Evolutionary conservation across 2,329 filamentous ascomycete species (phyloP).

Genomic region (Pseudocercospora musae): DNA sequence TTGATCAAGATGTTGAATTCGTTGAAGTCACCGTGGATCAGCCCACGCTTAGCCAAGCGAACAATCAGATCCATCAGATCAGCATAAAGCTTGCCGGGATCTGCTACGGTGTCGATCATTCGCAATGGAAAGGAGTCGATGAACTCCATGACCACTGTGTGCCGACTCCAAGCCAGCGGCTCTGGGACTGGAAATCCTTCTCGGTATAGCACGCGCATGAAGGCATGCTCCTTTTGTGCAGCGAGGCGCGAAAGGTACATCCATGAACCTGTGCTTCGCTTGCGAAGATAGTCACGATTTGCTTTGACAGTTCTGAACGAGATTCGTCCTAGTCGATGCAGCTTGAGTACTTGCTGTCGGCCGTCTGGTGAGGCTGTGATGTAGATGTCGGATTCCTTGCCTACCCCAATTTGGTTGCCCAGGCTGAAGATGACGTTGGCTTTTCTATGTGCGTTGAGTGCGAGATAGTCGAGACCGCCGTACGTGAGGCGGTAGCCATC

Average conservation of each 20-base stretch:
- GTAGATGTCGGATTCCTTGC: constrained; percentile 96
- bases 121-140: constrained; percentile 89
- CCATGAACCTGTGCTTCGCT: constrained; percentile 79
- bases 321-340: constrained; percentile 90
- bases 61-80: constrained; percentile 86
- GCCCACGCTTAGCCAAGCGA: constrained; percentile 74
- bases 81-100: constrained; percentile 83
- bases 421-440: constrained; percentile 82
- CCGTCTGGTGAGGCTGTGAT: constrained; percentile 81
- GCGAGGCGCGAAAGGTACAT: constrained; percentile 96
- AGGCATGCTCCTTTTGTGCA: constrained; percentile 89
- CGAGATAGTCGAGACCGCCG: constrained; percentile 95
- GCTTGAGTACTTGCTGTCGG: constrained; percentile 81
- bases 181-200: constrained; percentile 88
- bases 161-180: constrained; percentile 82
- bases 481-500: constrained; percentile 97
- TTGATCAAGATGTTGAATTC: constrained; percentile 98
- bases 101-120: constrained; percentile 78
- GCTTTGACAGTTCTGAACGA: constrained; percentile 95
- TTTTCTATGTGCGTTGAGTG: constrained; percentile 82
- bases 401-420: constrained; percentile 89
- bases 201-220: constrained; percentile 80
- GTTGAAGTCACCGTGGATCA: constrained; percentile 98
- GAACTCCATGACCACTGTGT: constrained; percentile 94
- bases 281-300: constrained; percentile 91